Percentiles rank a stretch among this genome's conserved stretches.
phyloP scores from a whole-genome alignment of 192 early-diverging fungal species.

The Podila horticola region DNA sequence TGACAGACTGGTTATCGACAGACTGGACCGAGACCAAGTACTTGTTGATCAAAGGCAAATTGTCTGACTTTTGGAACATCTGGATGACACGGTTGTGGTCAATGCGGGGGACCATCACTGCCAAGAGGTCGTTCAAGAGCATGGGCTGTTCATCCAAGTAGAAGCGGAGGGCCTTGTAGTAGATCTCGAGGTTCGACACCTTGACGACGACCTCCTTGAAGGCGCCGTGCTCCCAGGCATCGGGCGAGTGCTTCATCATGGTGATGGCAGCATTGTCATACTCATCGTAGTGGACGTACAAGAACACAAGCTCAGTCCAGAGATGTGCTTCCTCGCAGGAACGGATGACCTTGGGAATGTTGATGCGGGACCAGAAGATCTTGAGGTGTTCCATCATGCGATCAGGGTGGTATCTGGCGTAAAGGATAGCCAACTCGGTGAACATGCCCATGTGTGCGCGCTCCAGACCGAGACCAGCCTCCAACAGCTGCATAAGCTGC shows the following conservation, averaged over 20 bases:
- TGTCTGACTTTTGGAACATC: slow-evolving; percentile 98
- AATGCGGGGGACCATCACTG: slow-evolving; percentile 87
- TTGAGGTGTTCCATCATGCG: slow-evolving; percentile 98
- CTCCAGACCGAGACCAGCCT: slow-evolving; percentile 95
- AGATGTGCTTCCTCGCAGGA: slow-evolving; percentile 93
- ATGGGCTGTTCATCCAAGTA: slow-evolving; percentile 97
- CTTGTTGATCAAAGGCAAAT: slow-evolving; percentile 95
- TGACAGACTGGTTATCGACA: slow-evolving; percentile 94
- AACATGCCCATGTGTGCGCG: slow-evolving; percentile 99
- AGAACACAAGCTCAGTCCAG: slow-evolving; percentile 97
- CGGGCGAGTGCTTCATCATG: slow-evolving; percentile 95
- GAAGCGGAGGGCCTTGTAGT: slow-evolving; percentile 97
- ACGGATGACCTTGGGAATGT: slow-evolving; percentile 99
- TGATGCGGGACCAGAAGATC: slow-evolving; percentile 97
- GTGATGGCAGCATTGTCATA: slow-evolving; percentile 97
- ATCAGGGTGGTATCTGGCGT: slow-evolving; percentile 96
- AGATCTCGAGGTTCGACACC: slow-evolving; percentile 97
- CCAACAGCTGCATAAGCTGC: slow-evolving; percentile 90
- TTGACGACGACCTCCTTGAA: slow-evolving; percentile 99
- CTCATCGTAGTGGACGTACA: slow-evolving; percentile 99
- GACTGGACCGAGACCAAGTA: slow-evolving; percentile 96
- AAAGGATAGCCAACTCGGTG: slow-evolving; percentile 97
- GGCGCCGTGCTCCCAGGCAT: slow-evolving; percentile 95
- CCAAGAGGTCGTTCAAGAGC: slow-evolving; percentile 91
- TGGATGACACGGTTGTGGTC: slow-evolving; percentile 98